Conservation (phyloP, 2,329 filamentous ascomycete genomes). For the Xylariales sp. region DNA sequence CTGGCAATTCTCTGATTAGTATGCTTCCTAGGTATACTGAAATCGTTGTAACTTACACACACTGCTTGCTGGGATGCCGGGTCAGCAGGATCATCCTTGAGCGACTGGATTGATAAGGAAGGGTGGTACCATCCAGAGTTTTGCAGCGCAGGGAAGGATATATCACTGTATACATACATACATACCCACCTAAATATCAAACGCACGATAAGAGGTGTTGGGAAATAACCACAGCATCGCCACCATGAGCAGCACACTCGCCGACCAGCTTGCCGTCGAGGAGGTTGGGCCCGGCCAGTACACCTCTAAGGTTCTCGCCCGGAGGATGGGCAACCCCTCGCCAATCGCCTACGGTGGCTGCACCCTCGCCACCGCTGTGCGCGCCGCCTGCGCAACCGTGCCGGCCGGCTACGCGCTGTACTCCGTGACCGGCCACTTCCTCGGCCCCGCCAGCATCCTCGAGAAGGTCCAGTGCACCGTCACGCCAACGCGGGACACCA, state of each 20-base stretch:
- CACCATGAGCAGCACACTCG: conserved; percentile 7
- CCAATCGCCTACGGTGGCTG: conserved; percentile 13
- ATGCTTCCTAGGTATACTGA: too few species aligned
- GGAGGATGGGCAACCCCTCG: conserved; percentile 10
- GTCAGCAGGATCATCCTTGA: too few species aligned
- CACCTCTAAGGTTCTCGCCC: conserved; percentile 6
- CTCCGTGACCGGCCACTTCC: conserved; percentile 40
- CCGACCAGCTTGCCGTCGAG: conserved; percentile 8
- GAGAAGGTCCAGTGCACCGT: conserved; percentile 32
- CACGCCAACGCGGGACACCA: conserved; percentile 33
- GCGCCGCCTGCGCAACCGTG: conserved; percentile 35
- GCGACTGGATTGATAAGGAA: too few species aligned
- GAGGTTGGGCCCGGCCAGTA: conserved; percentile 9
- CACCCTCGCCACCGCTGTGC: conserved; percentile 32
- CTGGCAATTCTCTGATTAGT: too few species aligned
- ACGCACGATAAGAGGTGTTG: too few species aligned
- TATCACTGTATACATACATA: too few species aligned
- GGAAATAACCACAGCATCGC: too few species aligned
- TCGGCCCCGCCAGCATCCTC: conserved; percentile 38
- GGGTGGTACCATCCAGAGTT: too few species aligned
- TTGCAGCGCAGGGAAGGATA: too few species aligned
- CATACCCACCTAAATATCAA: too few species aligned
- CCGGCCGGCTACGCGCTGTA: conserved; percentile 35
- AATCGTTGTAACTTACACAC: too few species aligned
- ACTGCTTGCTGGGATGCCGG: too few species aligned